Evolutionary conservation across 2,329 filamentous ascomycete genomes (phyloP).

Genomic region (Xylariaceae sp.): DNA sequence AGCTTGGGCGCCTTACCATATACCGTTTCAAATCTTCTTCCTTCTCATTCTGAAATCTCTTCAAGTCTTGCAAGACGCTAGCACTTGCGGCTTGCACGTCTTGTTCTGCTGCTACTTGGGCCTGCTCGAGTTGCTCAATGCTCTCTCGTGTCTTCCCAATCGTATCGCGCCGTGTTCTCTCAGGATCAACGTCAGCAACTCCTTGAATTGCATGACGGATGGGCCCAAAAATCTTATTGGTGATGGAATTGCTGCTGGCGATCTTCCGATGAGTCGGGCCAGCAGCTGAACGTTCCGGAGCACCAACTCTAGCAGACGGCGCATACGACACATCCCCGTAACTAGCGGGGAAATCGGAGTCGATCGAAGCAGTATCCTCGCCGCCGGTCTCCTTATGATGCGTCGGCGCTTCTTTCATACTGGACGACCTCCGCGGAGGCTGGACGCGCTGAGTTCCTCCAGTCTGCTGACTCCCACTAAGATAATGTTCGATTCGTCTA

Average conservation of each 20-base stretch:
- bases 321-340: constrained; percentile 66
- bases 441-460: constrained; percentile 32
- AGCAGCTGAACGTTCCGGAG: constrained; percentile 49
- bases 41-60: constrained; percentile 90
- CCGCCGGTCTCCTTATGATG: constrained; percentile 51
- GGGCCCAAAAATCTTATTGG: constrained; percentile 88
- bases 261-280: constrained; percentile 66
- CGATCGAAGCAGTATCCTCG: constrained; percentile 83
- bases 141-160: constrained; percentile 94
- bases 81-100: constrained; percentile 90
- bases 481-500: constrained; percentile 86
- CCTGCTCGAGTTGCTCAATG: constrained; percentile 81
- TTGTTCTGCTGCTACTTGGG: constrained; percentile 77
- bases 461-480: constrained; percentile 65
- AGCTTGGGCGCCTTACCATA: constrained; percentile 63
- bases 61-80: constrained; percentile 82
- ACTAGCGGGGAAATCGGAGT: constrained; percentile 91
- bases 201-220: constrained; percentile 94
- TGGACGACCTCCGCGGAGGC: constrained; percentile 62
- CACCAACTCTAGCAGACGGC: constrained; percentile 69
- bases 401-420: constrained; percentile 46
- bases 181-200: constrained; percentile 92
- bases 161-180: constrained; percentile 82
- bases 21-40: constrained; percentile 90
- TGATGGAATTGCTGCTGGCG: constrained; percentile 82